Evolutionary conservation across 129 eudicot species (phyloP), one percentile per base, ranked within the genome.

Genomic region (Chrysanthemum makinoi): DNA sequence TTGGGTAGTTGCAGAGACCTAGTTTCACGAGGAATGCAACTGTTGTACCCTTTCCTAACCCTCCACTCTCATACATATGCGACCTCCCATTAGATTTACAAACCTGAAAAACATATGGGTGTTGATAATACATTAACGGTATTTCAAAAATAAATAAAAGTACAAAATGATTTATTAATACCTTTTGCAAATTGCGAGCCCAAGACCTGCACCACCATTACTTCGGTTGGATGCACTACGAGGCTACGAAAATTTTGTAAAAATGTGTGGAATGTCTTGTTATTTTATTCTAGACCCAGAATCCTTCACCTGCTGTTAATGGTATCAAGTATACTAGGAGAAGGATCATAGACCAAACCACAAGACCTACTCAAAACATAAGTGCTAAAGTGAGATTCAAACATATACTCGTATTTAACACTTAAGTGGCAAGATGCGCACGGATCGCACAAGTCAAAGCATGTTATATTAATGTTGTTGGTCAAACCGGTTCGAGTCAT

Each of bases 111-210:
- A 66, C 10, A 11, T 30, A 10, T 47, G 15, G 28, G 66, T 66
- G 43, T 28, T 18, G 19, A 14, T 43, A 53, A 65, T 53, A 58
- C 55, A 20, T 22, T 16, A 53, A 56, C 0, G 26, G 19, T 24
- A 55, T 53, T 63, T 55, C 11, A 6, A 46, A 51, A 70, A 15
- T 10, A 28, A 51, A 9, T 20, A 13, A 11, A 26, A 12, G 33
- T 2, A 22, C 6, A 30, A 12, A 10, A 26, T 11, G 1, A 58
- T 20, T 50, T 16, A 17, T 24, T 48, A 58, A 51, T 82, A 82
- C 90, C 90, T 72, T 73, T 77, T 79, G 82, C 87, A 82, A 44
- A 85, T 85, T 47, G 87, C 87, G 51, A 82, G 87, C 18, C 90
- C 87, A 79, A 85, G 87, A 61, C 87, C 90, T 24, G 79, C 75